Evolutionary conservation across 164 flowering plant genomes (phyloP).

Genomic region (Vitis labrusca): DNA sequence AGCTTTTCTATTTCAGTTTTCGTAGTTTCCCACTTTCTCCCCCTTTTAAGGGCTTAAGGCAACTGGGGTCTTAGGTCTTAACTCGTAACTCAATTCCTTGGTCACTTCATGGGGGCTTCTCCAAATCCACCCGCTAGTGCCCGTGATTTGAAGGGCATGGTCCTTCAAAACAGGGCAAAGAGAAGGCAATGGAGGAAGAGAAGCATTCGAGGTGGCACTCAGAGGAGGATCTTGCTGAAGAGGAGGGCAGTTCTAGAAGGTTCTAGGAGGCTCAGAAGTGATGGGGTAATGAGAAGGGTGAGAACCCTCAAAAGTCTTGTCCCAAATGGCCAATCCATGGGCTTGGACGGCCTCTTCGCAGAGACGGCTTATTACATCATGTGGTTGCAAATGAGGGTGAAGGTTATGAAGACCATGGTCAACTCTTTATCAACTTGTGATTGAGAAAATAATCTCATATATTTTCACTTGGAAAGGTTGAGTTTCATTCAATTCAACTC

Average conservation of each 20-base stretch:
- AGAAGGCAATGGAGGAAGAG: too few relatives aligned
- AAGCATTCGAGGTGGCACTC: too few relatives aligned
- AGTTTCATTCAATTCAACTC: too few relatives aligned
- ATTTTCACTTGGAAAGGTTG: not conserved
- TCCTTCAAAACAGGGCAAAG: not conserved
- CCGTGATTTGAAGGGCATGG: not conserved
- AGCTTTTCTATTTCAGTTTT: not conserved
- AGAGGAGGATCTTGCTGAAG: slow-evolving; percentile 12
- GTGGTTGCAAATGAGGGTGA: slow-evolving; percentile 37
- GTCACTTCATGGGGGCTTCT: too few relatives aligned
- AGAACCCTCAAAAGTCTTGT: slow-evolving; percentile 40
- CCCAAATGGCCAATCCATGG: slow-evolving; percentile 33
- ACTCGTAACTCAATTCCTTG: too few relatives aligned
- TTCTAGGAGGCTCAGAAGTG: slow-evolving; percentile 17
- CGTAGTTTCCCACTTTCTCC: too few relatives aligned
- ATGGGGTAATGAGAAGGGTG: slow-evolving; percentile 27
- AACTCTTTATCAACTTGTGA: slow-evolving; percentile 16
- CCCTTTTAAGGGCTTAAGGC: too few relatives aligned
- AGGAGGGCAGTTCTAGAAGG: slow-evolving; percentile 9
- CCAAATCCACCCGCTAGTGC: not conserved
- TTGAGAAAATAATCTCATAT: not conserved
- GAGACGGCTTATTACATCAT: slow-evolving; percentile 49
- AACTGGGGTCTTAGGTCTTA: too few relatives aligned
- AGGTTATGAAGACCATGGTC: slow-evolving; percentile 45
- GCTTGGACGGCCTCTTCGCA: slow-evolving; percentile 41